phyloP scores from a whole-genome alignment of 768 basidiomycete species.

The Lactifluus rugatus region DNA sequence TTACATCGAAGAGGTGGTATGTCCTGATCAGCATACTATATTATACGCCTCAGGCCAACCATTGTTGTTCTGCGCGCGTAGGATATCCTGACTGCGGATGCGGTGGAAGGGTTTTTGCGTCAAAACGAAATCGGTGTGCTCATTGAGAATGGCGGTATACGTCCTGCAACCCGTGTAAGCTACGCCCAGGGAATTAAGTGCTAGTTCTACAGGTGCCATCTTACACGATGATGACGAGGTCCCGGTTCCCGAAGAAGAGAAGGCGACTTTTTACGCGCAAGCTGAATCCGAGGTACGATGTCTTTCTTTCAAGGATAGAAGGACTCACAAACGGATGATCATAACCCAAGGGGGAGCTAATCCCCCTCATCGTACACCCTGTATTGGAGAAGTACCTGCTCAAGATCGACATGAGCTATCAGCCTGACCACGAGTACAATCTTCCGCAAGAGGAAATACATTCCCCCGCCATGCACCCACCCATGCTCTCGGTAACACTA shows the following conservation, averaged over 20 bases:
- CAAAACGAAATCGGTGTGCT: conserved; percentile 6
- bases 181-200: not conserved
- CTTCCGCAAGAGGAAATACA: conserved; percentile 7
- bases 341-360: conserved; percentile 1
- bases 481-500: not conserved
- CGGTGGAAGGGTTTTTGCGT: conserved; percentile 3
- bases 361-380: conserved; percentile 11
- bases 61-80: not conserved
- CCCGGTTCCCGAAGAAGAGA: not conserved
- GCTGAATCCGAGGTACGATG: conserved; percentile 2
- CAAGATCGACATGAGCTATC: conserved; percentile 2
- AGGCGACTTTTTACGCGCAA: conserved; percentile 7
- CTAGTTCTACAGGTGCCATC: not conserved
- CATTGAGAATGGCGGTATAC: conserved; percentile 8
- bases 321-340: not conserved
- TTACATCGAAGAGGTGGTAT: conserved; percentile 6
- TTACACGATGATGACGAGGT: conserved; percentile 2
- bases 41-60: not conserved
- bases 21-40: not conserved
- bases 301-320: not conserved
- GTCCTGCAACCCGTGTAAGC: not conserved
- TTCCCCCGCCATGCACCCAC: conserved; percentile 1
- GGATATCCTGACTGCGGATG: conserved; percentile 9
- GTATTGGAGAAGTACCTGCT: conserved; percentile 8
- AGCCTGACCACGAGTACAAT: conserved; percentile 7